phyloP scores from a whole-genome alignment of 495 filamentous ascomycete species.

The Xylaria longipes region DNA sequence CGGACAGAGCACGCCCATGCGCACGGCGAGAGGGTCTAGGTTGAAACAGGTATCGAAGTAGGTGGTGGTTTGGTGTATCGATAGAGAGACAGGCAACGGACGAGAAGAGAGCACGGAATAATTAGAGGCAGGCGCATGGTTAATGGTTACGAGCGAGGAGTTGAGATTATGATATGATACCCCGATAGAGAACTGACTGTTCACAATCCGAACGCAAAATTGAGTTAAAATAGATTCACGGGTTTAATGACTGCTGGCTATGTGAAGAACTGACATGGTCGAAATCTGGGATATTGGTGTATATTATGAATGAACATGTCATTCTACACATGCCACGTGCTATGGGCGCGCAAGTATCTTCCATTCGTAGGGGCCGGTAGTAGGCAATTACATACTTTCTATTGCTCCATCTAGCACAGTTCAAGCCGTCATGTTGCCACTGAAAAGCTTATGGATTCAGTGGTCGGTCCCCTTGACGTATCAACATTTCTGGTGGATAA shows the following conservation, averaged over 20 bases:
- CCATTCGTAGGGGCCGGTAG: neutral
- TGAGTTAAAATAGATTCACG: neutral
- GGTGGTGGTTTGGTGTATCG: neutral
- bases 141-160: neutral
- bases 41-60: conserved; percentile 38
- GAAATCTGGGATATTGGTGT: neutral
- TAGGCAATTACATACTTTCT: neutral
- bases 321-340: neutral
- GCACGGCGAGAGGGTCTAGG: conserved; percentile 40
- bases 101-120: neutral
- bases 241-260: neutral
- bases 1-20: conserved; percentile 46
- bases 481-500: neutral
- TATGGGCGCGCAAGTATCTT: neutral
- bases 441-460: neutral
- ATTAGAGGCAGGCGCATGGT: neutral
- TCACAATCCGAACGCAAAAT: neutral
- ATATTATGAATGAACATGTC: neutral
- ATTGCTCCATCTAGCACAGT: conserved; percentile 2
- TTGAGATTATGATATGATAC: conserved; percentile 22
- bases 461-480: neutral
- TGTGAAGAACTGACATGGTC: neutral
- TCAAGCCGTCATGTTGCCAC: neutral
- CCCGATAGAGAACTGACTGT: conserved; percentile 13
- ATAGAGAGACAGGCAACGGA: neutral